Evolutionary conservation across 1,284 basidiomycete genomes (phyloP), one percentile per base, ranked within the genome.

Genomic region (Puccinia coronata): DNA sequence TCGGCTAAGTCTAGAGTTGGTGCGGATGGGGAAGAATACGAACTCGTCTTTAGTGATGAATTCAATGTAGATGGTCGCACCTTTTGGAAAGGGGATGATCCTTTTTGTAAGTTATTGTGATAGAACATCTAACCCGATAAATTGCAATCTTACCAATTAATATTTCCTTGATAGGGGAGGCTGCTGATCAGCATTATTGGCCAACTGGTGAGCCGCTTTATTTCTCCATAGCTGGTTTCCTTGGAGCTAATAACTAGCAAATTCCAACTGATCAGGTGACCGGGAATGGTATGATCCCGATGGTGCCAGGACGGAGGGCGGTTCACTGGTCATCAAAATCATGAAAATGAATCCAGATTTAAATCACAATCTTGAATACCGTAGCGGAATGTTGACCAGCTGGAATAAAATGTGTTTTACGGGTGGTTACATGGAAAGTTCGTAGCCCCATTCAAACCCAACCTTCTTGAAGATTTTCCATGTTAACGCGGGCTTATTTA

Each of bases 21-120:
- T 9, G 79, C 83, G 28, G 86, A 84, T 39, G 85, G 85, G 28
- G 76, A 74, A 31, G 67, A 84, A 70, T 86, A 84, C 80, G 82
- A 86, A 74, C 83, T 86, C n/a, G 86, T 86, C 14, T 86, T 86
- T 65, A 84, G 83, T 63, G 86, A 86, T 78, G 86, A 86, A 80
- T 86, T 86, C 76, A 86, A 86, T 76, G 81, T 80, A 14, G 84
- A 86, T 69, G 85, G 85, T 12, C 82, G 86, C n/a, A 84, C 84
- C 14, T 86, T 86, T 82, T 86, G 85, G 72, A 85, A 86, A 18
- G 85, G 85, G n/a, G 84, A 86, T 57, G 86, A 86, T 63, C 85
- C 86, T 1, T 86, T 84, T 67, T 86, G 86, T 85, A 84, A 20
- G 63, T 34, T 61, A 1, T 5, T 9, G 6, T 70, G 57, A 31